Conservation (phyloP, 2,329 filamentous ascomycete genomes). For the Pseudocercospora pini-densiflorae region DNA sequence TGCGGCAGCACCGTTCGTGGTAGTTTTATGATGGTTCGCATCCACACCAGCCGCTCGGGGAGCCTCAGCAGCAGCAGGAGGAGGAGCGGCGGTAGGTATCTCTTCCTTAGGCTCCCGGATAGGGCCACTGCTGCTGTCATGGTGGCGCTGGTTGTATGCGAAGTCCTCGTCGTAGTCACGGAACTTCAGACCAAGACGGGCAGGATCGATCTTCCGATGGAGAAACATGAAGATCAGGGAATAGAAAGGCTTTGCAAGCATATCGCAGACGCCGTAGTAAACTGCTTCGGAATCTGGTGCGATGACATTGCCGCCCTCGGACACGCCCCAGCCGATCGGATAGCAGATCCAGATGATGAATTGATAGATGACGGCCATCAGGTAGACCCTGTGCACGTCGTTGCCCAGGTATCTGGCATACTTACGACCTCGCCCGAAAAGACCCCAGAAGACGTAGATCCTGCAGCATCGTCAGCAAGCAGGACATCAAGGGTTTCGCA, state of each 20-base stretch:
- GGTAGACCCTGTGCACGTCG: conserved; percentile 55
- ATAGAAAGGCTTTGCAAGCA: conserved; percentile 65
- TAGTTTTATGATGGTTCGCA: background rate
- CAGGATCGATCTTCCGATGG: conserved; percentile 63
- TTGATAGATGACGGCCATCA: conserved; percentile 57
- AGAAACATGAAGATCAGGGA: conserved; percentile 60
- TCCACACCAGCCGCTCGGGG: background rate
- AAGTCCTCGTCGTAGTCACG: conserved; percentile 38
- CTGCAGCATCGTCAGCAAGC: conserved; percentile 80
- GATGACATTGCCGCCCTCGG: conserved; percentile 66
- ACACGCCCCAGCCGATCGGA: conserved; percentile 64
- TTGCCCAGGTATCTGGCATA: conserved; percentile 58
- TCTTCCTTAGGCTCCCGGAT: background rate
- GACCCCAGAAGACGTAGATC: conserved; percentile 52
- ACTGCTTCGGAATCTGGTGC: conserved; percentile 66
- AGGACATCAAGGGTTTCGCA: conserved; percentile 89
- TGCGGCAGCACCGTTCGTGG: background rate
- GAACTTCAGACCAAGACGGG: conserved; percentile 57
- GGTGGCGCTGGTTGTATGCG: background rate
- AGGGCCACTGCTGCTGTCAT: background rate
- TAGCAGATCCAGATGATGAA: conserved; percentile 64
- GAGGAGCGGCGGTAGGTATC: background rate
- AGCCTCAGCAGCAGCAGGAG: background rate
- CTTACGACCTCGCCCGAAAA: conserved; percentile 53
- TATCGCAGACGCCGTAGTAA: conserved; percentile 67